These are phyloP conservation scores for Lojkania enalia DNA, from an alignment of 2,329 filamentous ascomycete genomes.

Conservation along the genomic window DNA sequence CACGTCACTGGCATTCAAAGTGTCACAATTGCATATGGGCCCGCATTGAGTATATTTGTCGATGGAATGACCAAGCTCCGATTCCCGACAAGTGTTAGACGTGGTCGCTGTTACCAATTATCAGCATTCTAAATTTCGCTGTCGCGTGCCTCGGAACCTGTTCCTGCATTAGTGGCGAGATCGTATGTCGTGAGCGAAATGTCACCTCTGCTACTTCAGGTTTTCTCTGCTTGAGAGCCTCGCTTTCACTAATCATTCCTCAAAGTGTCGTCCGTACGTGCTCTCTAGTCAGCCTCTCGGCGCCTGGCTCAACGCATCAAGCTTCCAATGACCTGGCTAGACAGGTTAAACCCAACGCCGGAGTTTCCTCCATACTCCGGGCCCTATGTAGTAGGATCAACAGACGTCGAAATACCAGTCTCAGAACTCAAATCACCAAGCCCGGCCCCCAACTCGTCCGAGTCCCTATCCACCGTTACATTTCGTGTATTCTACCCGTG, in stretches of 20 bases:
- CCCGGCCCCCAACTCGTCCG: conserved; percentile 59
- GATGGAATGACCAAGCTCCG: no score
- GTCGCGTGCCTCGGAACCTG: conserved; percentile 1
- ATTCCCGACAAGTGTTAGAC: no score
- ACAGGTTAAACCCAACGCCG: conserved; percentile 66
- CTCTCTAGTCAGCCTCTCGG: conserved; percentile 21
- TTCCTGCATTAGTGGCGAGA: neutral
- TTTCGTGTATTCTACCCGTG: conserved; percentile 85
- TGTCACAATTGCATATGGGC: no score
- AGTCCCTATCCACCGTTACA: conserved; percentile 68
- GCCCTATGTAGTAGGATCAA: conserved; percentile 75
- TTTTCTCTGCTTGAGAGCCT: neutral
- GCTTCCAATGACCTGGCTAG: conserved; percentile 46
- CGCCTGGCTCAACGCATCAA: conserved; percentile 11
- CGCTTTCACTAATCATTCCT: conserved; percentile 12
- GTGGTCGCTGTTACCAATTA: no score
- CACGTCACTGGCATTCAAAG: no score
- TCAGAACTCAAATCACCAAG: conserved; percentile 52
- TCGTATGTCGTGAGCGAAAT: neutral
- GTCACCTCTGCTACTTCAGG: neutral
- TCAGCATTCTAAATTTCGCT: neutral
- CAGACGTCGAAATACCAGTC: conserved; percentile 79
- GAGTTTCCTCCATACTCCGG: conserved; percentile 75
- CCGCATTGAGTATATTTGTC: no score
- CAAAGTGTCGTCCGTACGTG: conserved; percentile 33